phyloP scores from a whole-genome alignment of 768 basidiomycete genomes.

The Phaffia australis region DNA sequence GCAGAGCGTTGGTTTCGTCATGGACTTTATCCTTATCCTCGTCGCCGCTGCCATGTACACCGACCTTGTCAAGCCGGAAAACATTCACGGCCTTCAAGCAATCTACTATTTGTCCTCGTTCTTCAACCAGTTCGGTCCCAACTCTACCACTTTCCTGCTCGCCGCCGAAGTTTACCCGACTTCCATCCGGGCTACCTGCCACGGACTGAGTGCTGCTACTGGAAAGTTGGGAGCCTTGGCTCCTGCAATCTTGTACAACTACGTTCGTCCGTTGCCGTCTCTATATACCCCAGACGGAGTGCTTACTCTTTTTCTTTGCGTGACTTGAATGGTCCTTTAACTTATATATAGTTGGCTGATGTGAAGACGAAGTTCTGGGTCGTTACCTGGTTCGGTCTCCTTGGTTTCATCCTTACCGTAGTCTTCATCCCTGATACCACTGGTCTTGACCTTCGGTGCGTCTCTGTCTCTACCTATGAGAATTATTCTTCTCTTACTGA shows the following conservation, averaged over 20 bases:
- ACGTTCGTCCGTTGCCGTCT: conserved; percentile 27
- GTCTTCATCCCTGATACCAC: conserved; percentile 40
- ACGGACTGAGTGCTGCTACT: conserved; percentile 39
- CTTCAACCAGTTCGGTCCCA: conserved; percentile 40
- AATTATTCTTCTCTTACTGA: background rate
- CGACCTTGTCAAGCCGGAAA: conserved; percentile 30
- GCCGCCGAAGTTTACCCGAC: conserved; percentile 42
- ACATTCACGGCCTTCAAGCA: conserved; percentile 39
- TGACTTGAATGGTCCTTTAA: too few relatives aligned
- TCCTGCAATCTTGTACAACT: conserved; percentile 41
- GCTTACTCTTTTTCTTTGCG: conserved; percentile 11
- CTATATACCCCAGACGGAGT: conserved; percentile 23
- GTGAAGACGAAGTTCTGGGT: conserved; percentile 35
- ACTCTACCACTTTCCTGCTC: conserved; percentile 40
- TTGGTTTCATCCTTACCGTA: conserved; percentile 29
- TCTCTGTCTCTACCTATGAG: background rate
- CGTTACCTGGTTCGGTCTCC: conserved; percentile 40
- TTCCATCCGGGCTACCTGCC: conserved; percentile 41
- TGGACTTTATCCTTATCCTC: conserved; percentile 37
- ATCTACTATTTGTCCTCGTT: conserved; percentile 34
- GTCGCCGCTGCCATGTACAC: conserved; percentile 35
- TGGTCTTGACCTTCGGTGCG: conserved; percentile 38
- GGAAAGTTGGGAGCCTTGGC: conserved; percentile 41
- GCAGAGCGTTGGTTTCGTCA: conserved; percentile 39
- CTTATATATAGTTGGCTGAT: too few relatives aligned